Base-by-base conservation (phyloP, 2,329 filamentous ascomycete species). In the Alternaria gaisen region DNA sequence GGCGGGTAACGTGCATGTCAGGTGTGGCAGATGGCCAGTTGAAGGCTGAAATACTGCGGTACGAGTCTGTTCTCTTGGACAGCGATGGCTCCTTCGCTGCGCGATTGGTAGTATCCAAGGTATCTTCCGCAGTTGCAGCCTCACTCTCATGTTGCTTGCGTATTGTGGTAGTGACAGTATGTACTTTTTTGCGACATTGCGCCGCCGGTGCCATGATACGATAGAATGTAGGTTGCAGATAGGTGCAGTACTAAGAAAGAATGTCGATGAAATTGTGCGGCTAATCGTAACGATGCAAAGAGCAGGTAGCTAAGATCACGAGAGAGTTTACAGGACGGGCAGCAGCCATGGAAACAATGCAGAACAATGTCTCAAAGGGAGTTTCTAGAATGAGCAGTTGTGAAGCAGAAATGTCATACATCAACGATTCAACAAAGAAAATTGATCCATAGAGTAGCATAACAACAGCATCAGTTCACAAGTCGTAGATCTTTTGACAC, bases 401-500 rank as follows among this genome's bases (percentile, higher is more conserved):
- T 59, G 51, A 59, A 59, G 51, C 20, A 32, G 12, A 26, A 28
- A 32, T 14, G 28, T 32, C 22, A 51, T 36, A 42, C 30, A 59
- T 36, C 5, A 38, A 36, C 20, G 3, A 24, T 59, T 28, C 18
- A 36, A 51, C 54, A 52, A 53, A 42, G 38, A 20, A 11, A 18
- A 42, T 16, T 34, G 24, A 43, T 41, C 11, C 36, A 43, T 53
- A 18, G 24, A 20, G 18, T 32, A 28, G 51, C 24, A 42, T n/a
- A 28, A 28, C 14, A 43, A 22, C 26, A 22, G 7, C 38, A 43
- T 18, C 7, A 22, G 7, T 43, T 42, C 38, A 53, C 38, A 22
- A 12, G 22, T 11, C 14, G 26, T 24, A 0, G 12, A 36, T 3
- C 11, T 11, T 38, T 38, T 50, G 32, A 16, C 26, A 8, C 14